Evolutionary conservation across 2,329 filamentous ascomycete genomes (phyloP), one percentile per base, ranked within the genome.

Genomic region (Hypoxylon sp.): DNA sequence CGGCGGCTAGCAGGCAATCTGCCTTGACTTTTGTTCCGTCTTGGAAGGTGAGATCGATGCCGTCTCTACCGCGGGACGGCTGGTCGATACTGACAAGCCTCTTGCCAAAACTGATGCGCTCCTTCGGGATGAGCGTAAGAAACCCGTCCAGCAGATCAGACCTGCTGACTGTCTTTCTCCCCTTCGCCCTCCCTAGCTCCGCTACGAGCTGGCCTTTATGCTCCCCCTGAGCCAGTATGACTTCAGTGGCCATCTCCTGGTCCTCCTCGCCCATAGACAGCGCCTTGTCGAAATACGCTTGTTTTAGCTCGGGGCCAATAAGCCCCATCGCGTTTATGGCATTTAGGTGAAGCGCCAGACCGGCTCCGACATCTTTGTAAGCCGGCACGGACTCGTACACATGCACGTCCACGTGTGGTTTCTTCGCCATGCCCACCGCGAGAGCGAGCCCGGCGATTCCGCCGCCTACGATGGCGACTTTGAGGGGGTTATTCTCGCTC

Each of bases 401-500:
- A 23, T 67, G 61, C 4, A 71, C 62, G n/a, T 67, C 58, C 15
- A 74, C 57, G 43, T 73, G 66, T 4, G 51, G 38, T 29, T 68
- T 59, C 44, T 69, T 69, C n/a, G 64, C 51, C 7, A 75, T 58
- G 13, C 67, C 71, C 1, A 67, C 68, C 7, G 68, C 65, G 2
- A 75, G 67, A 7, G 69, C 66, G 9, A 71, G 62, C 7, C 73
- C 73, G 5, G 68, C 67, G 27, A 75, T 70, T 37, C 70, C 69
- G 21, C 64, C 65, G 12, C 65, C 65, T 6, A 48, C 59, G 21
- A 68, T 65, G 5, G 65, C 64, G 11, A 68, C 31, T 20, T 59
- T 53, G 20, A 67, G 58, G n/a, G n/a, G n/a, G 6, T 46, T 51
- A 7, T 32, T 20, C 12, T 51, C 31, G 16, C 20, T 19, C 57